Evolutionary conservation across 1,284 basidiomycete genomes (phyloP), one percentile per base, ranked within the genome.

Genomic region (Cryptococcus amylolentus): DNA sequence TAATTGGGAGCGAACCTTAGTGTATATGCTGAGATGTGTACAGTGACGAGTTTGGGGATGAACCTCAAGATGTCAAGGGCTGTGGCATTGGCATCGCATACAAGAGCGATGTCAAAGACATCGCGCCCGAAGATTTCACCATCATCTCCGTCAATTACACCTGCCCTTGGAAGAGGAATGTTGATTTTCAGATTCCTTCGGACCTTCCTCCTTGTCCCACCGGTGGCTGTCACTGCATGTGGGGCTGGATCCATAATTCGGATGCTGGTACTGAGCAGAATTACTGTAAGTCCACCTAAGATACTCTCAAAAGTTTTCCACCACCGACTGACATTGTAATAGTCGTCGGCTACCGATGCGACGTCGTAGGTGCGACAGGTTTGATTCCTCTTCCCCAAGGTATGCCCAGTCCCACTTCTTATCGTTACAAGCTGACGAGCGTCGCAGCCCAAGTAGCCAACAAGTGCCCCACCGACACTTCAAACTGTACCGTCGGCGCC

Each of bases 161-260:
- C 16, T 72, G 69, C 45, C 69, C 69, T 1, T 75, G 71, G 70
- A 64, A 66, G 51, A 70, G 68, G 47, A 31, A 71, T 40, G 69
- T 73, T 53, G 65, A 69, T 46, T 73, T 69, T 49, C 58, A 68
- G 27, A 71, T 75, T 55, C 67, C 72, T 26, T 49, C 56, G 16
- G 67, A 73, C 56, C 58, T 75, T 7, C 72, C 72, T 5, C 54
- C 71, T 23, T 75, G 72, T 61, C 72, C 72, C 13, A 58, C 62
- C n/a, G 71, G 66, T 6, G 72, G 72, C 3, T 75, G 72, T 57
- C 63, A 68, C 56, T 73, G 72, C 53, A 62, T 62, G 58, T 74
- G 69, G 71, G 65, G 64, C 7, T 75, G 72, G 71, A 54, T 71
- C 10, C 69, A 75, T 55, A 49, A 65, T 8, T 48, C 46, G 4